Conservation (phyloP, 768 basidiomycete genomes). For the Ephemerocybe angulata region DNA sequence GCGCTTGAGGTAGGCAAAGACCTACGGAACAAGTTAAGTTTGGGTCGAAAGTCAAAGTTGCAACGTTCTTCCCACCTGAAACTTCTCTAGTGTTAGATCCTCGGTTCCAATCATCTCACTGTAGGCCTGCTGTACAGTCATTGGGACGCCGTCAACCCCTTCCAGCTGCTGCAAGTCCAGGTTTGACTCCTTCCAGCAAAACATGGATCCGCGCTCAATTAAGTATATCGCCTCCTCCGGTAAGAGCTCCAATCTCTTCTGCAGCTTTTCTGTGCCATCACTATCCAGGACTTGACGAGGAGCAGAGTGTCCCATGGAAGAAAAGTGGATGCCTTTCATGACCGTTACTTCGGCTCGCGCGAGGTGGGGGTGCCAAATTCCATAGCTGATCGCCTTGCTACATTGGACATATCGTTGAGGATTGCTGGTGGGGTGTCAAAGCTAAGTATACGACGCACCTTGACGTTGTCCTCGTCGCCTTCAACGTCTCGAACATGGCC, state of each 20-base stretch:
- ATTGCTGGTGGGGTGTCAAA: neutral
- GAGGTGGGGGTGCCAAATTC: conserved; percentile 69
- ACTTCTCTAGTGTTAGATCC: conserved; percentile 76
- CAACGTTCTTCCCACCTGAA: conserved; percentile 58
- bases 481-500: conserved; percentile 85
- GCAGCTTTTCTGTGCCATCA: conserved; percentile 38
- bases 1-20: conserved; percentile 88
- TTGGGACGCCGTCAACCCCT: conserved; percentile 60
- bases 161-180: conserved; percentile 34
- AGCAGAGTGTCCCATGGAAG: conserved; percentile 76
- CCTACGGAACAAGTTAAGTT: conserved; percentile 43
- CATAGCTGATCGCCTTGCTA: conserved; percentile 80
- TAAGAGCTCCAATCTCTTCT: conserved; percentile 76
- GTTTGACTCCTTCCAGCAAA: conserved; percentile 66
- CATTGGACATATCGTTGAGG: neutral
- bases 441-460: conserved; percentile 48
- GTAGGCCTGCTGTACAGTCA: conserved; percentile 91
- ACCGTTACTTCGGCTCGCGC: conserved; percentile 63
- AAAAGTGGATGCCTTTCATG: conserved; percentile 81
- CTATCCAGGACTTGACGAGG: conserved; percentile 41
- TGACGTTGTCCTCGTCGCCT: conserved; percentile 67
- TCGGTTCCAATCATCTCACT: conserved; percentile 79
- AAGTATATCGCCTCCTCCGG: conserved; percentile 96
- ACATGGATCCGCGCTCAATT: conserved; percentile 83
- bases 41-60: neutral